Base-by-base conservation (phyloP, 1,284 basidiomycete genomes). In the Lentinula novae-zelandiae region DNA sequence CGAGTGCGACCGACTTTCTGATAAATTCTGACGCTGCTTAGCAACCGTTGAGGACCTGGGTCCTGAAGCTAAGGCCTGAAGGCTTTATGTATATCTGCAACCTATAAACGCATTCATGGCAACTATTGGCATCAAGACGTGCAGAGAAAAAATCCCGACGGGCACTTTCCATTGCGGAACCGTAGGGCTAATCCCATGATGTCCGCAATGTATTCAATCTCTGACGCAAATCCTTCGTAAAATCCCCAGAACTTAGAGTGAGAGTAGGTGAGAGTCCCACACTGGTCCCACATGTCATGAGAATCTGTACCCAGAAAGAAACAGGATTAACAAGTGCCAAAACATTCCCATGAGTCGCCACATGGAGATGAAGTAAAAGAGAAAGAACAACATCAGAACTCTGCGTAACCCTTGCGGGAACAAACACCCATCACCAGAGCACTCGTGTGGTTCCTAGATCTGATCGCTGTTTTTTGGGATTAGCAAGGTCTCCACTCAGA, bases 391-490 rank as follows among this genome's bases (percentile, higher is more conserved):
- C 34, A 53, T 53, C n/a, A 39, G 33, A 39, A 39, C 34, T 36
- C 34, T 39, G 51, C n/a, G 36, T 36, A 53, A 39, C 51, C 34
- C 33, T 33, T 36, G 36, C 33, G 34, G 53, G 36, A 40, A 40
- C 17, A 39, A 54, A 20, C 53, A 54, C 53, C 36, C 60, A 66
- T 55, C 49, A 34, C 49, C 49, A 50, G n/a, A 31, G 58, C 27
- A 61, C 51, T 38, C 31, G 9, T 50, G 31, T 57, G 53, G 67
- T 69, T 64, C 68, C 68, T 69, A 65, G 67, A 67, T 68, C 65
- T 52, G 64, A 65, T 67, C 66, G 54, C 36, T 13, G 13, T 34
- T 36, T 50, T 42, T 54, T 40, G 15, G 33, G 33, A 34, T 57
- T 53, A 36, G 39, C 42, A 42, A 36, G 36, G 42, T 61, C 56